phyloP scores from a whole-genome alignment of 2,329 filamentous ascomycete species.

The Fusarium coffeatum region DNA sequence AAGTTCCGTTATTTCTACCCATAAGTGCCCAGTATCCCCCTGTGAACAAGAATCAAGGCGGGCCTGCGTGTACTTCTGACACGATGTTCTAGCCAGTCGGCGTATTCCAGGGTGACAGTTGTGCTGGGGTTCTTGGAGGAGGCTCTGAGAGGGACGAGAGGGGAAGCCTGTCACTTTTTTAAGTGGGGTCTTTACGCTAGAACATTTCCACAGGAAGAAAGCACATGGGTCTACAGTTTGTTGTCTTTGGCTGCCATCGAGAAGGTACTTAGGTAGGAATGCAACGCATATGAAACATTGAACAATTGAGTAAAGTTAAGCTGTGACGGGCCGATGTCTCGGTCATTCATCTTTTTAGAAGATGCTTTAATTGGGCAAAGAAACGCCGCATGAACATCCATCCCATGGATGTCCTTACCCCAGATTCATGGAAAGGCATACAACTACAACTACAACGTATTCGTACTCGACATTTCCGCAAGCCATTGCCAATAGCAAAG shows the following conservation, averaged over 20 bases:
- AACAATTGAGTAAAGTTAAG: background rate
- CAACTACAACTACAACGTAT: slow-evolving; percentile 11
- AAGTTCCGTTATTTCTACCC: background rate
- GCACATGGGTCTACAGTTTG: background rate
- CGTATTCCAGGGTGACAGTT: background rate
- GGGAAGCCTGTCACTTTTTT: slow-evolving; percentile 21
- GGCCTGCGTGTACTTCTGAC: background rate
- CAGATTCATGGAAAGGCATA: background rate
- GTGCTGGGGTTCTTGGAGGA: background rate
- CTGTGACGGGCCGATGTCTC: background rate
- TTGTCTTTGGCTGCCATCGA: background rate
- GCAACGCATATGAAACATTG: slow-evolving; percentile 8
- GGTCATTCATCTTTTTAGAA: background rate
- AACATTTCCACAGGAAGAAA: slow-evolving; percentile 4
- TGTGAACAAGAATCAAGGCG: background rate
- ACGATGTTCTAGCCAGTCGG: background rate
- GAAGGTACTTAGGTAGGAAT: background rate
- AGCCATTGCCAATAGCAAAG: background rate
- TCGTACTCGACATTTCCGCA: slow-evolving; percentile 15
- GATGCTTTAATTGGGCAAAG: background rate
- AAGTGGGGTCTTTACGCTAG: slow-evolving; percentile 25
- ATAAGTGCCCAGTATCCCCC: slow-evolving; percentile 1
- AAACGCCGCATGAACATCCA: background rate
- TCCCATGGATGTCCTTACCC: slow-evolving; percentile 1
- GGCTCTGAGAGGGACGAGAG: slow-evolving; percentile 12